These are phyloP conservation scores for Yamadazyma aaseri DNA, from an alignment of 1,139 yeast species.

Conservation along the genomic window DNA sequence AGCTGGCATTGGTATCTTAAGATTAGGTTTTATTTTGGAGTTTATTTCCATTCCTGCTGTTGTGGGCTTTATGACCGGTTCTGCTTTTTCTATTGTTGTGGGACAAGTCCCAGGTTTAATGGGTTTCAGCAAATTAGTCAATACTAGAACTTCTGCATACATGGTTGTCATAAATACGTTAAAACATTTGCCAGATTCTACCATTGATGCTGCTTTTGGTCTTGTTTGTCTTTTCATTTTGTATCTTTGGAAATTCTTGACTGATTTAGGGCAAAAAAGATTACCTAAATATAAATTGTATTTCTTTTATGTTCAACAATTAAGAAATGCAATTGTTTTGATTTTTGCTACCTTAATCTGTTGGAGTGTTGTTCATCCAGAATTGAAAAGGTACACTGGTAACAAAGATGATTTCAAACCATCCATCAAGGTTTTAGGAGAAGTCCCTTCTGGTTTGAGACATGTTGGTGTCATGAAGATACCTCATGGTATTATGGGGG, in stretches of 20 bases:
- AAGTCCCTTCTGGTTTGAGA: conserved; percentile 78
- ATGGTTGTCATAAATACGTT: conserved; percentile 68
- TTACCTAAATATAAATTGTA: conserved; percentile 56
- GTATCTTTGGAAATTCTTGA: conserved; percentile 61
- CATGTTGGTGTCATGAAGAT: conserved; percentile 72
- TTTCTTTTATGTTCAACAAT: conserved; percentile 70
- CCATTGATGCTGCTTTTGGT: conserved; percentile 87
- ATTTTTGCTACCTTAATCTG: conserved; percentile 69
- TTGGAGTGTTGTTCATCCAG: conserved; percentile 75
- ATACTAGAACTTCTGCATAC: conserved; percentile 74
- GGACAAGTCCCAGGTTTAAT: conserved; percentile 88
- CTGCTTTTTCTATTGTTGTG: conserved; percentile 75
- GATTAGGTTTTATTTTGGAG: conserved; percentile 87
- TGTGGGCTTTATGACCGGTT: conserved; percentile 93
- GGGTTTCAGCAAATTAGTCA: conserved; percentile 68
- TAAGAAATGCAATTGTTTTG: conserved; percentile 80
- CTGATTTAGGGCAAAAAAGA: conserved; percentile 60
- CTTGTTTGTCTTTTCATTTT: conserved; percentile 67
- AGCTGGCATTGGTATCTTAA: conserved; percentile 73
- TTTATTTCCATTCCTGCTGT: conserved; percentile 91
- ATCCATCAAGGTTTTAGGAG: conserved; percentile 66
- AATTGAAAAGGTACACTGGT: conserved; percentile 50
- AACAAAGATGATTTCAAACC: conserved; percentile 32
- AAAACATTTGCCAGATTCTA: conserved; percentile 67
- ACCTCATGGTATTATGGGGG: conserved; percentile 59